A percentile compares a stretch with the other conserved stretches of the same genome.
These are phyloP conservation scores for Nyctanthes arbortristis DNA, from an alignment of 257 asterid species.

Conservation along the genomic window DNA sequence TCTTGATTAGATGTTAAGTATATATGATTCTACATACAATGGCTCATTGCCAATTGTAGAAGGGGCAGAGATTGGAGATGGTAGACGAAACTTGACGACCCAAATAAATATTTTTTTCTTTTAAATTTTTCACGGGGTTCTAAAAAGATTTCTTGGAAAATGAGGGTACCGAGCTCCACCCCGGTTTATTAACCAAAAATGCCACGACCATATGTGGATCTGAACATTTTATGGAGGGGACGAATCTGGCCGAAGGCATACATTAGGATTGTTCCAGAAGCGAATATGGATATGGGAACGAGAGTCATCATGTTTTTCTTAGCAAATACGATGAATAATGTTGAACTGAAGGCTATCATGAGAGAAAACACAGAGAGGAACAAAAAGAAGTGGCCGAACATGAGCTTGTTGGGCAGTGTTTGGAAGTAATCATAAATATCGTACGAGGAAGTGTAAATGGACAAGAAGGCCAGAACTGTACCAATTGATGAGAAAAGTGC, in stretches of 20 bases:
- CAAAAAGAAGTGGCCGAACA: neutral
- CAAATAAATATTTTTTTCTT: too few species aligned
- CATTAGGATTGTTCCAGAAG: neutral
- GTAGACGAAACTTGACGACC: too few species aligned
- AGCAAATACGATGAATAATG: neutral
- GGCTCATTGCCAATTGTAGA: too few species aligned
- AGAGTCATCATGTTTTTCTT: neutral
- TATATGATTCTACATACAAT: too few species aligned
- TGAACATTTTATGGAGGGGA: neutral
- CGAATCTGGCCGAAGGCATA: neutral
- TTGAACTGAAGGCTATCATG: constrained; percentile 1
- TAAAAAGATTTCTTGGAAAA: too few species aligned
- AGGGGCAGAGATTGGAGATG: too few species aligned
- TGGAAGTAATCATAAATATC: neutral
- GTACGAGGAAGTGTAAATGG: constrained; percentile 14
- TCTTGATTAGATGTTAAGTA: too few species aligned
- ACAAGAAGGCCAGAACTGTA: constrained; percentile 23
- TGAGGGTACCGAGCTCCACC: too few species aligned
- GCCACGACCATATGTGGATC: too few species aligned
- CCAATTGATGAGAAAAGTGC: constrained; percentile 28
- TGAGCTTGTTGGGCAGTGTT: neutral
- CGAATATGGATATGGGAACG: neutral
- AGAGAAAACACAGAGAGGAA: constrained; percentile 2
- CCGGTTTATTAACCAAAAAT: too few species aligned
- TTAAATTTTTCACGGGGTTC: too few species aligned